Base-by-base conservation (phyloP, 768 basidiomycete genomes). In the Lactarius akahatsu region DNA sequence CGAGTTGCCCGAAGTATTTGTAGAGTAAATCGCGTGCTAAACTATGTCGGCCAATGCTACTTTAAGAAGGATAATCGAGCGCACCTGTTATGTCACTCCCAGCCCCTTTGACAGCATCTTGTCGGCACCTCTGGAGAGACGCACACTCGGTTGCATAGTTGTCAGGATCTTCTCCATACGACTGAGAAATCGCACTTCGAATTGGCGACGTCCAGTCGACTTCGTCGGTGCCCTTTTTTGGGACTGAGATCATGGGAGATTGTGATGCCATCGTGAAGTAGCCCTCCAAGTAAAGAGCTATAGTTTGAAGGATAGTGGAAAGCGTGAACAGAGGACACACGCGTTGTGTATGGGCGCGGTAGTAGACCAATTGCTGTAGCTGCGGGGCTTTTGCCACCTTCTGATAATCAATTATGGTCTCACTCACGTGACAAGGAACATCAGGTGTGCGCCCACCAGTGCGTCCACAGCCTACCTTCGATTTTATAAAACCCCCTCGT, bases 1-100 rank as follows among this genome's bases (percentile, higher is more conserved):
- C 97, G 54, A 99, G 88, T 77, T 99, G 97, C 41, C 97, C 96
- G 79, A 98, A 99, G 80, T 99, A 99, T 79, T 97, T 98, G 89
- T 96, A 98, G 54, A 99, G 82, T 26, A 98, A 82, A 79, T 98
- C 96, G 58, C 96, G 85, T 15, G 90, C 96, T 89, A 74, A 57
- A n/a, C 18, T 30, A 23, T 26, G 18, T 43, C 34, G 30, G 23
- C 28, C 26, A 13, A 63, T 18, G 9, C 23, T 56, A 30, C 59
- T 47, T 41, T 56, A 59, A 20, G 16, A 32, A 69, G 41, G 69
- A 61, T 13, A 62, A 38, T 40, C 6, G 40, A 8, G 74, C 85
- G 70, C 65, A 93, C 94, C 93, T n/a, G 95, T 97, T 62, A 86
- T 81, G 75, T 98, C 97, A 74, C 94, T 96, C 1, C 97, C 97